phyloP scores from a whole-genome alignment of 2,329 filamentous ascomycete species.

The Pseudogymnoascus verrucosus region DNA sequence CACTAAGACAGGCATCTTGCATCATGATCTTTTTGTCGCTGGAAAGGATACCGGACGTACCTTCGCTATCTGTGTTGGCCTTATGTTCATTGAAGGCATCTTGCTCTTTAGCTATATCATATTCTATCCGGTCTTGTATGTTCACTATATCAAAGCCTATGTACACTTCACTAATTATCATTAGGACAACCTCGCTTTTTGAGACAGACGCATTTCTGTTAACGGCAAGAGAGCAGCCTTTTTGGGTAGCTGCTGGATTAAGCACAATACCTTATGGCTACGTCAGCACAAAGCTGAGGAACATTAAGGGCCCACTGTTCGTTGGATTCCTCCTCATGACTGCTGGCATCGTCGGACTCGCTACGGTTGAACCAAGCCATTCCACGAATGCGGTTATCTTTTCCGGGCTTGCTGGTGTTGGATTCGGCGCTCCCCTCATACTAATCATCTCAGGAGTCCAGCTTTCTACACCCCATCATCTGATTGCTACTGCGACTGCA shows the following conservation, averaged over 20 bases:
- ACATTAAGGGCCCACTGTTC: not conserved
- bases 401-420: slow-evolving; percentile 4
- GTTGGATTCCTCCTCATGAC: not conserved
- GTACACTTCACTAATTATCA: not conserved
- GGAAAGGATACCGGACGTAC: slow-evolving; percentile 10
- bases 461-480: slow-evolving; percentile 11
- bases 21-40: slow-evolving; percentile 43
- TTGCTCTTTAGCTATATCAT: slow-evolving; percentile 11
- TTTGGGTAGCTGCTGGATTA: slow-evolving; percentile 8
- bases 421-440: slow-evolving; percentile 9
- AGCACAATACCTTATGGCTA: slow-evolving; percentile 9
- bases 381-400: not conserved
- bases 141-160: not conserved
- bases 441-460: slow-evolving; percentile 11
- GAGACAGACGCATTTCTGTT: not conserved
- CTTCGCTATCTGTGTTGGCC: slow-evolving; percentile 10
- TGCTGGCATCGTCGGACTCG: slow-evolving; percentile 1
- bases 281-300: slow-evolving; percentile 9
- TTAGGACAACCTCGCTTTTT: not conserved
- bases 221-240: not conserved
- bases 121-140: slow-evolving; percentile 10
- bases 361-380: not conserved
- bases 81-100: slow-evolving; percentile 12
- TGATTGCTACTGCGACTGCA: slow-evolving; percentile 5
- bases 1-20: slow-evolving; percentile 36